A percentile compares a stretch with the other conserved stretches of the same genome.
phyloP scores from a whole-genome alignment of 2,329 filamentous ascomycete species.

The Neophaeococcomyces aloes region DNA sequence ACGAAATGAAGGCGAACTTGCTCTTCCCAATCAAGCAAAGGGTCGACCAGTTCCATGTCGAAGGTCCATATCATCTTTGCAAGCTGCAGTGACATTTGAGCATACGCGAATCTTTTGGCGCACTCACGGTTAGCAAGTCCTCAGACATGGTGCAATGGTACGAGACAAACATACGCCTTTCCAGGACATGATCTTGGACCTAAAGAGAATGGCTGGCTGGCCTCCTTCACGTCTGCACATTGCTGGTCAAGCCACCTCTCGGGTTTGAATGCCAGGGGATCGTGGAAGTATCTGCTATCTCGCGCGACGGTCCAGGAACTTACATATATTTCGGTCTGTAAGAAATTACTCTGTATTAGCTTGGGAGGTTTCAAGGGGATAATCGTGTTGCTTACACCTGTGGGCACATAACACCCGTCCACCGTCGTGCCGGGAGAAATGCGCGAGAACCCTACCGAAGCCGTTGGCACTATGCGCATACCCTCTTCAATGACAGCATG shows the following conservation, averaged over 20 bases:
- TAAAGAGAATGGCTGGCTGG: slow-evolving; percentile 2
- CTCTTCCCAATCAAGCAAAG: background rate
- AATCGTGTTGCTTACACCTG: background rate
- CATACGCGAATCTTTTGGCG: slow-evolving; percentile 3
- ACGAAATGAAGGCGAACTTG: background rate
- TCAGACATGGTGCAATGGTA: too few species aligned
- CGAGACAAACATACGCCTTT: too few species aligned
- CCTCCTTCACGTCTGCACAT: background rate
- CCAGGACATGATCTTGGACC: slow-evolving; percentile 4
- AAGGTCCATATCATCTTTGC: slow-evolving; percentile 1
- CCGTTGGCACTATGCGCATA: background rate
- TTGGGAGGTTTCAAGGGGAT: background rate
- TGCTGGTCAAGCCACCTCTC: slow-evolving; percentile 5
- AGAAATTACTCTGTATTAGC: background rate
- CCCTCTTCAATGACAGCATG: slow-evolving; percentile 25
- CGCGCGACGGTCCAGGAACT: background rate
- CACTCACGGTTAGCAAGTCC: too few species aligned
- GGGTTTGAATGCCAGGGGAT: slow-evolving; percentile 6
- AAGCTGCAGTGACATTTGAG: background rate
- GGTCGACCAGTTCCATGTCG: slow-evolving; percentile 1
- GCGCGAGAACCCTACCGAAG: background rate
- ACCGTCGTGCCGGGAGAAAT: slow-evolving; percentile 13
- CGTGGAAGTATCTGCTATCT: background rate
- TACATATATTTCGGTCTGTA: background rate
- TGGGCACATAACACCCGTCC: slow-evolving; percentile 17